Base-by-base conservation (phyloP, 148 eudicot species). In the Tetragonia tetragonoides region DNA sequence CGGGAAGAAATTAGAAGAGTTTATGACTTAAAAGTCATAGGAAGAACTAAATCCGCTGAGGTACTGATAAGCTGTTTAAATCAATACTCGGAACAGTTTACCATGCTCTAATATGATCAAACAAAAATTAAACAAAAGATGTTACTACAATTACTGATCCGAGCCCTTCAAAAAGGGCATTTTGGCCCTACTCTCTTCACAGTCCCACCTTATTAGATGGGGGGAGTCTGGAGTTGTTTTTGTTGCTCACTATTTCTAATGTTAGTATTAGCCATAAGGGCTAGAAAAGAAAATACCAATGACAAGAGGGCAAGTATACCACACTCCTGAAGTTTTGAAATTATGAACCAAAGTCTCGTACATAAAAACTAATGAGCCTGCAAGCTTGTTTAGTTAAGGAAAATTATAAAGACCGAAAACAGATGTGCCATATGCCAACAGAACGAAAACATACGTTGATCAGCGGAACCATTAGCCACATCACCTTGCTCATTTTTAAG, bases 401-500 rank as follows among this genome's bases (percentile, higher is more conserved):
- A 5, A 8, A 11, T 11, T 20, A 2, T 3, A 57, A 71, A 51
- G 38, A 18, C 4, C 64, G n/a, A 15, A 3, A 61, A 17, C 16
- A 75, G 16, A 38, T 14, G 14, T 4, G 28, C 24, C 57, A 56
- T 64, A 57, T 64, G 56, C 11, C 75, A 68, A 62, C 61, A 44
- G 64, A 77, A 69, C 12, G 77, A 70, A 68, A 81, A 54, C 88
- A 81, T 88, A 91, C 94, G 80, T 73, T 86, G 94, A 49, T 90
- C 94, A 60, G 80, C 47, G 34, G 91, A 78, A 76, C 81, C 87
- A 86, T 90, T 91, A 80, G 79, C 79, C 66, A 73, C 81, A 76
- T 88, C 92, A 67, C 73, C 59, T 79, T 83, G 90, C 57, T 93
- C 97, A 79, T 71, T 84, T 68, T 74, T 90, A 16, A 88, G 75